Base-by-base conservation (phyloP, 495 filamentous ascomycete genomes). In the Lophiotrema nucula region DNA sequence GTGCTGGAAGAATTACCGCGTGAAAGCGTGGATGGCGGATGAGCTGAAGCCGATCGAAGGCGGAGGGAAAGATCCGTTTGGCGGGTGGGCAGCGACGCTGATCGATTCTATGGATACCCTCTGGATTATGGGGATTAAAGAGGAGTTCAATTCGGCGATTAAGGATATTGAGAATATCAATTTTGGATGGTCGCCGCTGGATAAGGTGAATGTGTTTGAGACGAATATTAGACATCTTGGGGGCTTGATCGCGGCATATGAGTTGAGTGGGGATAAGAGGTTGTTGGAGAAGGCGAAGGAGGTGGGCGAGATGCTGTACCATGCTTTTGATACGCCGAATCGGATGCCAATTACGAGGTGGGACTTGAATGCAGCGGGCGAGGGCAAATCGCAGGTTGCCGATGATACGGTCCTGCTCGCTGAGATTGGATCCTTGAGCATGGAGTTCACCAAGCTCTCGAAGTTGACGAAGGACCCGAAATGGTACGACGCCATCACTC, bases 21-120 rank as follows among this genome's bases (percentile, higher is more conserved):
- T 67, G 37, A 61, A 68, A 46, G 72, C 72, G 8, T 74, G 72
- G 72, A 58, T 69, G 58, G 52, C 65, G 6, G 72, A 74, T 47
- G 72, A 74, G 60, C 50, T 74, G n/a, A 41, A 60, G 26, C 72
- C 72, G 0, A 60, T 74, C 12, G 62, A 60, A 13, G 72, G 72
- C 15, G 69, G 69, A 0, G 24, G 23, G 16, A 65, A 69, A 21
- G 73, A 80, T 59, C 72, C 75, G 1, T 87, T 87, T 72, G 82
- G 79, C 49, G 84, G 84, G 10, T 88, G 81, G 82, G 80, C 76
- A 28, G 83, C 79, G 10, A 81, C 77, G 1, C 69, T 82, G 54
- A 79, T 88, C 13, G 84, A 88, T 68, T 74, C 78, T 4, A 68
- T 88, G 15, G 84, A 88, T 73, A 81, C 81, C 2, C 71, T 88